Evolutionary conservation across 2,329 filamentous ascomycete genomes (phyloP), one percentile per base, ranked within the genome.

Genomic region (Ceratocystis ficicola): DNA sequence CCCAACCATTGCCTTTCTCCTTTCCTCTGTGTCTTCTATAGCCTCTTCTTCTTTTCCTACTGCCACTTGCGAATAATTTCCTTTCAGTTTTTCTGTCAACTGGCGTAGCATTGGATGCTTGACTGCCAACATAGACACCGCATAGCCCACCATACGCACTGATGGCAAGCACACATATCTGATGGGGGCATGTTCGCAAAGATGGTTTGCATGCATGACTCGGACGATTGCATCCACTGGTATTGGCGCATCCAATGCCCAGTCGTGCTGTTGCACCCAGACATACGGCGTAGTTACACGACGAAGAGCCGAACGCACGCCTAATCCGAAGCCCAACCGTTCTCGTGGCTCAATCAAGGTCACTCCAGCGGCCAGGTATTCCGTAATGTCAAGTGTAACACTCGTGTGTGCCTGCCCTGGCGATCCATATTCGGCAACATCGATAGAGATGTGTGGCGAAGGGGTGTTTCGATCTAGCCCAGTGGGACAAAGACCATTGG

Each of bases 191-290:
- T 70, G 70, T 3, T 67, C 65, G 0, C 73, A 70, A 0, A 68
- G 65, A 41, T 75, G 71, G 1, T 76, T 73, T 1, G 70, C 68
- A 63, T 70, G 70, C 80, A 83, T 83, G 48, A 79, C 73, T 1
- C 76, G 72, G 1, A 83, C 69, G 15, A 83, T 71, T 0, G 76
- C 69, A 1, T 69, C 66, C 1, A 82, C 67, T 0, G 80, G 80
- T 2, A 83, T 74, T 60, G 77, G 72, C 1, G 75, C 72, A 17
- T 77, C 73, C 0, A 83, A 72, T 5, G 76, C 73, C 81, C 81
- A 83, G 71, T 83, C 81, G 69, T 83, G 81, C 72, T 83, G 81
- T 68, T 83, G 81, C 0, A 83, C 72, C 81, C 81, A 83, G 17
- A 82, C 80, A 59, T 81, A 81, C 0, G 79, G 78, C 1, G 81